These are phyloP conservation scores for Zygotorulaspora florentina DNA, from an alignment of 805 yeast genomes.

Conservation along the genomic window DNA sequence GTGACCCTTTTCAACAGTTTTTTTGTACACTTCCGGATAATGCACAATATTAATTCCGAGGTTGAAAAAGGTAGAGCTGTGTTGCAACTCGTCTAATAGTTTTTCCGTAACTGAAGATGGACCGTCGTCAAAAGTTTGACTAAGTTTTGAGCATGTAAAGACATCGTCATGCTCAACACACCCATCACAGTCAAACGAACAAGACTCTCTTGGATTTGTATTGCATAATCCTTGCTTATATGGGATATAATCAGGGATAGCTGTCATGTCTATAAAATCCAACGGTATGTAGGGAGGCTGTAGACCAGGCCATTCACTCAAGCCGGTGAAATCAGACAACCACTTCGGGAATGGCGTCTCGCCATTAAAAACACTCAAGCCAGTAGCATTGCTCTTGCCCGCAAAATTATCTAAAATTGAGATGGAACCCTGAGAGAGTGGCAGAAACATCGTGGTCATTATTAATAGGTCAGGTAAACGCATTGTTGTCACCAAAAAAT, in stretches of 20 bases:
- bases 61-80: conserved; percentile 75
- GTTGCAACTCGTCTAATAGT: conserved; percentile 50
- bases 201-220: conserved; percentile 44
- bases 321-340: conserved; percentile 71
- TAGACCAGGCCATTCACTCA: conserved; percentile 76
- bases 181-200: conserved; percentile 83
- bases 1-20: conserved; percentile 61
- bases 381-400: neutral
- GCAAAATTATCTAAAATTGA: neutral
- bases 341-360: conserved; percentile 68
- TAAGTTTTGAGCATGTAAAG: conserved; percentile 63
- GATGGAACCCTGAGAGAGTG: neutral
- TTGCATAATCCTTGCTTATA: conserved; percentile 61
- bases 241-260: conserved; percentile 46
- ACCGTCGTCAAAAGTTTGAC: conserved; percentile 95
- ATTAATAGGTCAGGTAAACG: neutral
- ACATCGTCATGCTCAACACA: conserved; percentile 77
- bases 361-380: neutral
- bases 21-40: conserved; percentile 66
- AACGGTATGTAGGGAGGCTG: conserved; percentile 86
- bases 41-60: conserved; percentile 77
- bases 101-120: conserved; percentile 70
- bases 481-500: too few relatives aligned
- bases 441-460: neutral
- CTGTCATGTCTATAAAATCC: conserved; percentile 57